Conservation (phyloP, 75 land plant species). For the Picea glauca region DNA sequence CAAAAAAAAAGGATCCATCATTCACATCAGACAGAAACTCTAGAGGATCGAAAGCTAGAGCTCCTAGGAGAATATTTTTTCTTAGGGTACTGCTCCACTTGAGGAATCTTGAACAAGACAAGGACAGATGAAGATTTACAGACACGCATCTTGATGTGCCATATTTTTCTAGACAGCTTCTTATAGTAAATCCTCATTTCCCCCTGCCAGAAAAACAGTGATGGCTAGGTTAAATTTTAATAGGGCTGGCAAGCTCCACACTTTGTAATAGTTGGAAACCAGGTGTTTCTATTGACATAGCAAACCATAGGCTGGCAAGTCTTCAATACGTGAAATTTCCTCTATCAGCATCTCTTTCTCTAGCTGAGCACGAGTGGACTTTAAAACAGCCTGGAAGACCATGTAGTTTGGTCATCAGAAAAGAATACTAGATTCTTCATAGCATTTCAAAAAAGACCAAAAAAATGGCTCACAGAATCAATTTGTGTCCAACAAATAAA, state of each 20-base stretch:
- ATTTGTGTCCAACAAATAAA: not conserved
- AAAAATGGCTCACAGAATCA: not conserved
- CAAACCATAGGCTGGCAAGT: constrained; percentile 84
- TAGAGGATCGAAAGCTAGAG: not conserved
- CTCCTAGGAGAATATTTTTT: not conserved
- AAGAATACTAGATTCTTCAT: not conserved
- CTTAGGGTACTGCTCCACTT: not conserved
- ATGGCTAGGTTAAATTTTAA: not conserved
- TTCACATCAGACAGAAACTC: not conserved
- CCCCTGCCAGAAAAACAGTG: not conserved
- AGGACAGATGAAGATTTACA: not conserved
- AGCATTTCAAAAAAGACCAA: not conserved
- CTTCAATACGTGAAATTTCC: constrained; percentile 71
- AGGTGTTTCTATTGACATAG: constrained; percentile 19
- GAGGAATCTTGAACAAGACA: not conserved
- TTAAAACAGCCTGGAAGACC: constrained; percentile 54
- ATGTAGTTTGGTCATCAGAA: not conserved
- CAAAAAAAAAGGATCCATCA: not conserved
- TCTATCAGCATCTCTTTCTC: constrained; percentile 76
- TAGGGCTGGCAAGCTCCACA: not conserved
- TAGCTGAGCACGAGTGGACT: constrained; percentile 71
- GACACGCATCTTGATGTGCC: not conserved
- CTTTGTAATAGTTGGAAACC: not conserved
- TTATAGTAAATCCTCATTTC: not conserved
- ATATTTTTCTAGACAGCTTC: not conserved